phyloP scores from a whole-genome alignment of 2,329 filamentous ascomycete genomes.

The Fusarium hostae region DNA sequence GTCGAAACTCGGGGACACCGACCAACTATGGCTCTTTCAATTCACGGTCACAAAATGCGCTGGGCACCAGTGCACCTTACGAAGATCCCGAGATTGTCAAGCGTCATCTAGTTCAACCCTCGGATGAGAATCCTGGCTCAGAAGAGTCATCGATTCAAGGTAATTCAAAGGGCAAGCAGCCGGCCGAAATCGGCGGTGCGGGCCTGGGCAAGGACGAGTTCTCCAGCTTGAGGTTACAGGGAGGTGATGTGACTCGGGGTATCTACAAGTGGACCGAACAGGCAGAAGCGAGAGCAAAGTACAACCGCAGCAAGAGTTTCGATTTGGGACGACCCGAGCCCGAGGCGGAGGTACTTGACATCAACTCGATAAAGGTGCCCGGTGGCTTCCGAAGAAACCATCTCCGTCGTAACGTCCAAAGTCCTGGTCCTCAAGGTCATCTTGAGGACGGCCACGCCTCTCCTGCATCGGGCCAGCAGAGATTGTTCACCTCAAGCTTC shows the following conservation, averaged over 20 bases:
- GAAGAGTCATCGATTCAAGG: slow-evolving; percentile 60
- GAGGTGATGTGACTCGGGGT: slow-evolving; percentile 91
- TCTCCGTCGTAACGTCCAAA: slow-evolving; percentile 78
- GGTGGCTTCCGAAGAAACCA: slow-evolving; percentile 95
- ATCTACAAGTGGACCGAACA: slow-evolving; percentile 98
- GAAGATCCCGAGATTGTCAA: slow-evolving; percentile 94
- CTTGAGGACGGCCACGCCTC: slow-evolving; percentile 51
- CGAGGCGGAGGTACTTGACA: slow-evolving; percentile 83
- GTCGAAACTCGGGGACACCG: slow-evolving; percentile 60
- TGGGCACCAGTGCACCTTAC: slow-evolving; percentile 65
- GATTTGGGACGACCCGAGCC: slow-evolving; percentile 79
- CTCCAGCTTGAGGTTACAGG: slow-evolving; percentile 90
- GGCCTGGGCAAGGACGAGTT: slow-evolving; percentile 81
- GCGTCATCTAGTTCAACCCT: slow-evolving; percentile 83
- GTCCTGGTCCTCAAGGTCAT: slow-evolving; percentile 57
- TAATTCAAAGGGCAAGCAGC: slow-evolving; percentile 65
- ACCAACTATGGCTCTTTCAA: slow-evolving; percentile 91
- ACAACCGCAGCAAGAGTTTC: slow-evolving; percentile 89
- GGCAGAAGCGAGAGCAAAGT: slow-evolving; percentile 74
- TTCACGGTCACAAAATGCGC: slow-evolving; percentile 66
- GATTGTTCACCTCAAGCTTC: slow-evolving; percentile 89
- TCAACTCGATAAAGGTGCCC: slow-evolving; percentile 89
- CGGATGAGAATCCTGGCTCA: slow-evolving; percentile 58
- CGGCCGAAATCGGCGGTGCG: slow-evolving; percentile 51
- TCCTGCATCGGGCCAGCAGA: slow-evolving; percentile 51